Evolutionary conservation across 208 protist genomes (phyloP).

Genomic region (Acanthamoeba royreba): DNA sequence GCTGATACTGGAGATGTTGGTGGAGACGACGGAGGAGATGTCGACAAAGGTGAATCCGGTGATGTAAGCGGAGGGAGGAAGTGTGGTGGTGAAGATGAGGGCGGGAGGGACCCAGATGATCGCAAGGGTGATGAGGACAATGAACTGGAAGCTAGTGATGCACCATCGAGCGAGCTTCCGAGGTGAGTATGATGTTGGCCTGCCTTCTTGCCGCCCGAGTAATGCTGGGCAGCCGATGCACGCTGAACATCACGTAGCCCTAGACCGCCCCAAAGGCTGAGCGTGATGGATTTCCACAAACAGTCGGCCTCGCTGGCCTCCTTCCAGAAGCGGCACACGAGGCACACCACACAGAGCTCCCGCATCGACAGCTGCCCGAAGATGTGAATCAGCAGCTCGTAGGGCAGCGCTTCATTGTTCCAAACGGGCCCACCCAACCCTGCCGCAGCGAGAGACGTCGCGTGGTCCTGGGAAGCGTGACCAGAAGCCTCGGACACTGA

Average conservation of each 20-base stretch:
- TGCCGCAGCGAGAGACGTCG: too few species aligned
- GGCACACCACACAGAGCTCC: background rate
- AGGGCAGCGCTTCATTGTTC: background rate
- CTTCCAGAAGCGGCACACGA: background rate
- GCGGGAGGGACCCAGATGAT: background rate
- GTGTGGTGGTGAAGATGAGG: background rate
- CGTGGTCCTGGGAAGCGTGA: too few species aligned
- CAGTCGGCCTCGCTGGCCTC: background rate
- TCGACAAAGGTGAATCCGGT: too few species aligned
- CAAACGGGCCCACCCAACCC: too few species aligned
- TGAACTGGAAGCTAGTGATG: background rate
- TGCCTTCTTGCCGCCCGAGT: too few species aligned
- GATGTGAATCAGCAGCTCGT: background rate
- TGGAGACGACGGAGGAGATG: background rate
- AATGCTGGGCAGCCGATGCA: background rate
- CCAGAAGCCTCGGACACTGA: too few species aligned
- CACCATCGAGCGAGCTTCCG: background rate
- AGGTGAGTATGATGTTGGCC: too few species aligned
- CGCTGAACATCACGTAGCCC: background rate
- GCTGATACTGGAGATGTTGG: background rate
- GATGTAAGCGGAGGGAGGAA: background rate
- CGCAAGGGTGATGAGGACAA: background rate
- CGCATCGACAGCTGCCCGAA: background rate
- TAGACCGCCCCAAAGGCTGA: background rate
- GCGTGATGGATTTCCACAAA: background rate